Evolutionary conservation across 2,329 filamentous ascomycete genomes (phyloP), one percentile per base, ranked within the genome.

Genomic region (Proliferodiscus dingleyae): DNA sequence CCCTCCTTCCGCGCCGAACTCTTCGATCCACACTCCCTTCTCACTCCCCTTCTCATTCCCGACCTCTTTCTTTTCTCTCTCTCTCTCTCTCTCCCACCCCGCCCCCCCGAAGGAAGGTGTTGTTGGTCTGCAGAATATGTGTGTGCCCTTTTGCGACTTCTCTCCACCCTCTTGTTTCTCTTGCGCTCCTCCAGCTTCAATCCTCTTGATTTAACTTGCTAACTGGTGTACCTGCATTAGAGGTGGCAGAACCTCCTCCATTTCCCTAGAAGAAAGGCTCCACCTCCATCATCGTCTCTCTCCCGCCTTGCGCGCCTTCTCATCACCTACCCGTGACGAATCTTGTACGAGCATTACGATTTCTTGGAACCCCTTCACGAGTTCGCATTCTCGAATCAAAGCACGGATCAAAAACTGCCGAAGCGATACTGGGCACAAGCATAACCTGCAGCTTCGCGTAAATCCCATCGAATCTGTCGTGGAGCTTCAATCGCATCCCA

Each of bases 141-240:
- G 26, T 23, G 32, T 37, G 16, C 37, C 42, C 37, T 29, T 15
- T 23, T 23, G 23, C 33, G 37, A 45, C 46, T 26, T n/a, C n/a
- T n/a, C n/a, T 34, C n/a, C 15, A 30, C 29, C 33, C 30, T 41
- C 21, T 41, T 40, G 23, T 49, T 21, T 43, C 33, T 28, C 34
- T 43, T 30, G 36, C 43, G 37, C 40, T 37, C 37, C 28, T 38
- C 47, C 33, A 48, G 41, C 54, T 57, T 56, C 54, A 54, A 54
- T 57, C 50, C 53, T 54, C 49, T 54, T 48, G 47, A 51, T 45
- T 46, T 50, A 55, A 51, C 51, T 62, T 50, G 56, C 56, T 61
- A 57, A 61, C 53, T 52, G 46, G 53, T 57, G 62, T 62, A 61
- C 61, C 61, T 64, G 61, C 61, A 63, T 61, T 59, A 64, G 59